A percentile compares a stretch with the other conserved stretches of the same genome.
Evolutionary conservation across 2,329 filamentous ascomycete genomes (phyloP).

Genomic region (Orbilia brochopaga): DNA sequence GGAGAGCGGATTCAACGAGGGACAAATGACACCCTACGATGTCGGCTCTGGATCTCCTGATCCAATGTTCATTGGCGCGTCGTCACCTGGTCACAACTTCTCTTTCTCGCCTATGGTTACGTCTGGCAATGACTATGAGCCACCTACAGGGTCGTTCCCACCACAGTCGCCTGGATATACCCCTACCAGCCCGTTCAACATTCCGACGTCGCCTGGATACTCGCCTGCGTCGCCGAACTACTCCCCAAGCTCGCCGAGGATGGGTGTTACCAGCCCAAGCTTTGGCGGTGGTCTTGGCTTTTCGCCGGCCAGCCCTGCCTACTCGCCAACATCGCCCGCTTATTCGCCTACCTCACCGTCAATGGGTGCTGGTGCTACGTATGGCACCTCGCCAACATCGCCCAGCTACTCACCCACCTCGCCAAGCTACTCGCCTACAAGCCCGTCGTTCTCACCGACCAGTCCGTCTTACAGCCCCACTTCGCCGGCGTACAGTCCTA

Average conservation of each 20-base stretch:
- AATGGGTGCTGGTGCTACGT: conserved; percentile 61
- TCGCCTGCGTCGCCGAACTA: conserved; percentile 68
- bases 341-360: conserved; percentile 80
- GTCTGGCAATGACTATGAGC: conserved; percentile 70
- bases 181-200: conserved; percentile 77
- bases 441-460: conserved; percentile 66
- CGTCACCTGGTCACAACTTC: conserved; percentile 73
- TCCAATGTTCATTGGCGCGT: conserved; percentile 69
- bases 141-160: conserved; percentile 61
- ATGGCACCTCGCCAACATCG: conserved; percentile 69
- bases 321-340: conserved; percentile 65
- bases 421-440: conserved; percentile 69
- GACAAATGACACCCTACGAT: conserved; percentile 93
- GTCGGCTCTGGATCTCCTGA: conserved; percentile 69
- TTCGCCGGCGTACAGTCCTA: conserved; percentile 53
- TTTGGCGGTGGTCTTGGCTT: conserved; percentile 63
- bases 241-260: conserved; percentile 76
- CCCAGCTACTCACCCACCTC: conserved; percentile 75
- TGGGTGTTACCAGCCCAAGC: conserved; percentile 65
- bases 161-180: conserved; percentile 70
- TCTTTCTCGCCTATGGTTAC: conserved; percentile 80
- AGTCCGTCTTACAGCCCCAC: conserved; percentile 55
- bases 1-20: conserved; percentile 64
- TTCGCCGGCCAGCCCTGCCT: conserved; percentile 64
- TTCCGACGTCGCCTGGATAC: conserved; percentile 72